Base-by-base conservation (phyloP, 495 filamentous ascomycete species). In the Aspergillus carlsbadensis region DNA sequence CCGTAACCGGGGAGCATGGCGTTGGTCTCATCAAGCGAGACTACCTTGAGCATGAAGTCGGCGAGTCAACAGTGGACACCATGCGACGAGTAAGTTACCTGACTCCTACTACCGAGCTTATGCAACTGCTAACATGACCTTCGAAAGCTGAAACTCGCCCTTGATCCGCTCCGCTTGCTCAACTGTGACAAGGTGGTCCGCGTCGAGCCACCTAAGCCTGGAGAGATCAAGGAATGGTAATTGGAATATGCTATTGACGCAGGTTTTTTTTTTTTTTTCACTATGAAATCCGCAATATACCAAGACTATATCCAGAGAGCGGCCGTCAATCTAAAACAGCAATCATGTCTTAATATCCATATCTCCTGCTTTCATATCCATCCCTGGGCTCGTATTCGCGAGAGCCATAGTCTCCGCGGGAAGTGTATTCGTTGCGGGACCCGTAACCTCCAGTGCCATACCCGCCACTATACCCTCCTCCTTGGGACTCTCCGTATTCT, bases 111-210 rank as follows among this genome's bases (percentile, higher is more conserved):
- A 26, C 15, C n/a, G n/a, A n/a, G 15, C 0, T 40, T 21, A 2
- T n/a, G 48, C 24, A 35, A 21, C 14, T 50, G 35, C 48, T 63
- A 55, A 67, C 57, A 29, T 48, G 14, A 41, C 34, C 26, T 54
- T 8, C 0, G 22, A 40, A 57, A 86, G 83, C 65, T 87, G 41
- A 88, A 88, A 75, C 69, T 81, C 60, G 84, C 85, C 6, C 81
- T 84, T 58, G 85, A 88, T 63, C 85, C 85, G 7, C 73, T 83
- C 21, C 83, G 85, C 63, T 57, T 87, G 52, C 77, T 87, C 31
- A 88, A 88, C 64, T 85, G 81, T 56, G 84, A 88, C 68, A 88
- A 88, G 63, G 76, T 87, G 46, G 77, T 87, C 21, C 73, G 84
- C 43, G 65, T 74, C 21, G 69, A 81, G 55, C 66, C 63, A 51